These are phyloP conservation scores for Vanrija sp. DNA, from an alignment of 1,284 basidiomycete genomes.

Conservation along the genomic window DNA sequence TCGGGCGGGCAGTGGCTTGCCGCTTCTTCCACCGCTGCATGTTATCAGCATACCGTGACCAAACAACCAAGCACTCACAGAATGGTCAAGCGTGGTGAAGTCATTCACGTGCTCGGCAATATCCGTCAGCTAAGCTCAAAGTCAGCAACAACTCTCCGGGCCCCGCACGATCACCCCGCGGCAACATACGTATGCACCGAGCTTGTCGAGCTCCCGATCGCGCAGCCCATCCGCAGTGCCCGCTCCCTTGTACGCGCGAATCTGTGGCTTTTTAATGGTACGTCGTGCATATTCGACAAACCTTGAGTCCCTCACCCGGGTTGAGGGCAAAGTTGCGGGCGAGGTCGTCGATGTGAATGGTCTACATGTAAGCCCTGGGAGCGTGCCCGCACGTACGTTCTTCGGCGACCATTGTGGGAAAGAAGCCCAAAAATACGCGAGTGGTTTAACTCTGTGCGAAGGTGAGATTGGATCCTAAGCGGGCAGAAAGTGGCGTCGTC, in stretches of 20 bases:
- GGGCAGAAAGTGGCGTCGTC: too few relatives aligned
- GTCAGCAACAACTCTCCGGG: too few relatives aligned
- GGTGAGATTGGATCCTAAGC: neutral
- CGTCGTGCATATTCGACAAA: slow-evolving; percentile 7
- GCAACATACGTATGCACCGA: slow-evolving; percentile 56
- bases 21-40: slow-evolving; percentile 23
- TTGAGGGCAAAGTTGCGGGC: slow-evolving; percentile 83
- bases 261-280: slow-evolving; percentile 40
- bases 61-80: slow-evolving; percentile 19
- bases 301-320: slow-evolving; percentile 72
- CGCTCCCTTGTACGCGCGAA: slow-evolving; percentile 72
- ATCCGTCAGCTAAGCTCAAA: slow-evolving; percentile 20
- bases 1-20: neutral
- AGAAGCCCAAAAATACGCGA: slow-evolving; percentile 82
- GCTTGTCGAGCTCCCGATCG: slow-evolving; percentile 65
- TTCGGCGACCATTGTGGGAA: slow-evolving; percentile 66
- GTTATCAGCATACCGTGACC: slow-evolving; percentile 1
- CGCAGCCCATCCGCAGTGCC: slow-evolving; percentile 58
- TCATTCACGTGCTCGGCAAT: slow-evolving; percentile 35
- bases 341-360: slow-evolving; percentile 85
- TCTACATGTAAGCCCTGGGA: slow-evolving; percentile 38
- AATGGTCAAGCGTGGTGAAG: slow-evolving; percentile 37
- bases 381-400: slow-evolving; percentile 9
- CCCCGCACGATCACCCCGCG: neutral
- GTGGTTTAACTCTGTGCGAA: slow-evolving; percentile 61